Evolutionary conservation across 345 rosid genomes (phyloP), one percentile per base, ranked within the genome.

Genomic region (Populus davidiana): DNA sequence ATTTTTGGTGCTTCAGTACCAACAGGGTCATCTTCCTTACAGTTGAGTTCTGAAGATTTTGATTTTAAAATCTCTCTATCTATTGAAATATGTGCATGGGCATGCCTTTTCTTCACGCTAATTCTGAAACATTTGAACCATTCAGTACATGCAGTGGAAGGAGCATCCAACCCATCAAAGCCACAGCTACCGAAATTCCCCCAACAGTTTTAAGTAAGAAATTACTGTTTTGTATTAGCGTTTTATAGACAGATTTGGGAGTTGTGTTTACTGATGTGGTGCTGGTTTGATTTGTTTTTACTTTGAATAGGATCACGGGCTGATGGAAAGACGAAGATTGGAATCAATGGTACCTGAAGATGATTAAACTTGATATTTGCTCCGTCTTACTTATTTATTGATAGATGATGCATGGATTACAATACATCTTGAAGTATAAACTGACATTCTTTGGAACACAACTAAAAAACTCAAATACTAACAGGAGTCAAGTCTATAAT

Each of bases 171-270:
- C 91, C 95, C 33, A 80, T 91, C 86, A 87, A 83, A 87, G 97
- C 98, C 77, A 91, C 94, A 1, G 99, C 97, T 56, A 90, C 94
- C 0, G 87, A 87, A 84, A 78, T 85, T 47, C 99, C 97, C 71
- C 84, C 93, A 11, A 77, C 86, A 13, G 78, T 91, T 75, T 87
- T 72, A 68, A 85, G 99, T 96, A 81, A 86, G 96, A 77, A 75
- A 70, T 35, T 43, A 54, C 4, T 13, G 18, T 36, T 73, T 31
- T 67, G 16, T 47, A 20, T 43, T 43, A 17, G 31, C 63, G 41
- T 27, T 50, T 17, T 18, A 38, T 50, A 8, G 36, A 56, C 27
- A 3, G 56, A 38, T 52, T 52, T 23, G 4, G 65, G 70, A 23
- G 62, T 27, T 86, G 23, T 71, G 20, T 79, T 54, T 75, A 62